Percentiles rank a stretch among this genome's conserved stretches.
Conservation (phyloP, 2,329 filamentous ascomycete genomes). For the Lecanoromycetidae sp. region DNA sequence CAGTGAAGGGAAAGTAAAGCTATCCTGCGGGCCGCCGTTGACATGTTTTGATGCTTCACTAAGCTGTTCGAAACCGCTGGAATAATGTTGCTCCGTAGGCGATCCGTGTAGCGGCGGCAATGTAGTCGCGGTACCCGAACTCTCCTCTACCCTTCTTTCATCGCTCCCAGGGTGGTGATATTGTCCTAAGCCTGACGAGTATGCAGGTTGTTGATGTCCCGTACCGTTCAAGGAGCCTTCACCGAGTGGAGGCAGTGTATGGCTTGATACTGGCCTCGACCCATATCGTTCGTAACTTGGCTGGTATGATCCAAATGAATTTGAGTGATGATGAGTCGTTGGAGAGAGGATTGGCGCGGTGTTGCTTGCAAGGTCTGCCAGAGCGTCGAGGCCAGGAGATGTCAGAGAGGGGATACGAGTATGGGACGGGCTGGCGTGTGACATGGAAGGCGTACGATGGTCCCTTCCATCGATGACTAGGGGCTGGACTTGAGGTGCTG, state of each 20-base stretch:
- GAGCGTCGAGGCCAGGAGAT: slow-evolving; percentile 14
- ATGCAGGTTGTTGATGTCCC: slow-evolving; percentile 1
- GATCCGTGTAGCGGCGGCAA: slow-evolving; percentile 10
- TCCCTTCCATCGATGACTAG: slow-evolving; percentile 3
- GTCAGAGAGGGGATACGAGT: slow-evolving; percentile 9
- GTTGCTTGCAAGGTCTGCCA: slow-evolving; percentile 12
- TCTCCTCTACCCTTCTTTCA: slow-evolving; percentile 8
- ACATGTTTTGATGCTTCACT: background rate
- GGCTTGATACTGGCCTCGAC: slow-evolving; percentile 10
- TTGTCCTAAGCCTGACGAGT: slow-evolving; percentile 12
- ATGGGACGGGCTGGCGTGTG: background rate
- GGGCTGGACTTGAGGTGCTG: slow-evolving; percentile 4
- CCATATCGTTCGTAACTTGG: slow-evolving; percentile 1
- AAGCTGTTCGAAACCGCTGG: background rate
- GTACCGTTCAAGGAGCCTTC: slow-evolving; percentile 5
- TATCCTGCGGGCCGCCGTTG: background rate
- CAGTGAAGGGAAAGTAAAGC: background rate
- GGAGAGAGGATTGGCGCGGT: slow-evolving; percentile 12
- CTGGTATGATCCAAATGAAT: background rate
- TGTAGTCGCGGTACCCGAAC: background rate
- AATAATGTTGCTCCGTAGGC: background rate
- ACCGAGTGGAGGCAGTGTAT: slow-evolving; percentile 8
- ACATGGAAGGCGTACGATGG: slow-evolving; percentile 1
- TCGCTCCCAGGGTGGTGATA: slow-evolving; percentile 13
- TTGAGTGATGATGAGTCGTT: background rate